Percentiles rank a stretch among this genome's conserved stretches.
Evolutionary conservation across 805 yeast genomes (phyloP).

Genomic region (Saturnispora serradocipensis): DNA sequence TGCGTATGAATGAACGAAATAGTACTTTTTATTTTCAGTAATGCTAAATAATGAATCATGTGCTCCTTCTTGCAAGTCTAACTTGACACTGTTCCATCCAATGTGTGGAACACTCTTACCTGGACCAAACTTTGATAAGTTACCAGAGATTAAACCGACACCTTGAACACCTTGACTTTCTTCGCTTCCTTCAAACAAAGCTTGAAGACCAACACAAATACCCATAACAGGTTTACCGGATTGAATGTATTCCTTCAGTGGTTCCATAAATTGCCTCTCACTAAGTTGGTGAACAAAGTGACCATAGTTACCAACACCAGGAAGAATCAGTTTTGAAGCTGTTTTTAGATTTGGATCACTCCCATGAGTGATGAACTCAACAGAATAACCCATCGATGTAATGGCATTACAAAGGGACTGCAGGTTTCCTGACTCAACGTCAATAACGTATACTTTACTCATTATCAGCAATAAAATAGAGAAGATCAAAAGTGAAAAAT

Average conservation of each 20-base stretch:
- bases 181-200: slow-evolving; percentile 65
- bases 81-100: slow-evolving; percentile 68
- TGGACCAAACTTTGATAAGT: slow-evolving; percentile 53
- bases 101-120: slow-evolving; percentile 88
- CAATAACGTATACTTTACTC: slow-evolving; percentile 60
- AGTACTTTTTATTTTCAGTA: slow-evolving; percentile 62
- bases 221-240: slow-evolving; percentile 92
- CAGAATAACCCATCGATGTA: slow-evolving; percentile 62
- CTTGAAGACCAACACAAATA: slow-evolving; percentile 92
- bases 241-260: slow-evolving; percentile 54
- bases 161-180: slow-evolving; percentile 59
- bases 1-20: slow-evolving; percentile 93
- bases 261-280: slow-evolving; percentile 52
- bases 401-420: slow-evolving; percentile 86
- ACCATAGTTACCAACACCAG: slow-evolving; percentile 97
- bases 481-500: background rate
- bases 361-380: slow-evolving; percentile 50
- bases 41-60: slow-evolving; percentile 46
- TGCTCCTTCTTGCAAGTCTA: slow-evolving; percentile 12
- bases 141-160: slow-evolving; percentile 45
- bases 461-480: slow-evolving; percentile 1
- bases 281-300: slow-evolving; percentile 74
- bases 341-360: slow-evolving; percentile 39
- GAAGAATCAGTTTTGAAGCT: slow-evolving; percentile 61
- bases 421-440: slow-evolving; percentile 89